Conservation (phyloP, 495 filamentous ascomycete species). For the Penicillium cinerascens region DNA sequence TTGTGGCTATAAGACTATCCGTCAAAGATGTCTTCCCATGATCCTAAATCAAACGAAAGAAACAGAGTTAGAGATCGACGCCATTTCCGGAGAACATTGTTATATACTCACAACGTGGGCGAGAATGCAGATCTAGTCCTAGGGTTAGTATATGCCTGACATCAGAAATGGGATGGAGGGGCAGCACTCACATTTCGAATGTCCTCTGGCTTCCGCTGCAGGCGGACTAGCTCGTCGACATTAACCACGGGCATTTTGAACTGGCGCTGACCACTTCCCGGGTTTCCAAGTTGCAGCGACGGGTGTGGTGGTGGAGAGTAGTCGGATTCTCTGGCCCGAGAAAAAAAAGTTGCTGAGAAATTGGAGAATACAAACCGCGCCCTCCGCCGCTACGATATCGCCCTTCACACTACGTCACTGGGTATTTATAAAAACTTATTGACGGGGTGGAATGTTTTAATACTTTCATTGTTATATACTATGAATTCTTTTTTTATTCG, state of each 20-base stretch:
- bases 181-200: constrained; percentile 74
- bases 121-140: constrained; percentile 84
- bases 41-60: constrained; percentile 48
- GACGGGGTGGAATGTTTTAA: not conserved
- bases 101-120: constrained; percentile 81
- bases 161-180: constrained; percentile 37
- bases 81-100: not conserved
- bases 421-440: not conserved
- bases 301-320: constrained; percentile 15
- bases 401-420: not conserved
- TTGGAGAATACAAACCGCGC: constrained; percentile 3
- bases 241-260: constrained; percentile 83
- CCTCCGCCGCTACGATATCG: constrained; percentile 2
- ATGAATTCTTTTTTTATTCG: not conserved
- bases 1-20: constrained; percentile 94
- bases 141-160: constrained; percentile 27
- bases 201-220: constrained; percentile 79
- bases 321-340: constrained; percentile 13
- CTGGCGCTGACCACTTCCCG: constrained; percentile 18
- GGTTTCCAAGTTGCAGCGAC: constrained; percentile 5
- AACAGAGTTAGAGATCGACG: not conserved
- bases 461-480: not conserved
- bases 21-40: constrained; percentile 98
- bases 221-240: constrained; percentile 77
- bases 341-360: constrained; percentile 30